Base-by-base conservation (phyloP, 2,329 filamentous ascomycete genomes). In the Waltergamsia citrina region DNA sequence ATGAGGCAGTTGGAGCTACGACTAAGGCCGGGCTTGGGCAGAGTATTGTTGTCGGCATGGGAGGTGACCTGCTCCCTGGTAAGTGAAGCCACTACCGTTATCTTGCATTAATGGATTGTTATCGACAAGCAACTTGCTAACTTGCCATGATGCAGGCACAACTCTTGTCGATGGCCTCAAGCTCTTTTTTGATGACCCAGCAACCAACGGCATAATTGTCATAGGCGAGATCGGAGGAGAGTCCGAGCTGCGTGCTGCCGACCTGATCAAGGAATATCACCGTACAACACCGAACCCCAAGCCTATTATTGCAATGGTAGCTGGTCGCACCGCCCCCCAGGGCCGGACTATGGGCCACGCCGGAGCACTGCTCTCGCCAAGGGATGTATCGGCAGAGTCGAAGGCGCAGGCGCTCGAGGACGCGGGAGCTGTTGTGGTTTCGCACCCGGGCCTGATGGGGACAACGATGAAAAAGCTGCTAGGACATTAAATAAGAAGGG, bases 31-130 rank as follows among this genome's bases (percentile, higher is more conserved):
- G 83, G 0, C 60, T 88, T 1, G 83, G 84, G 0, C 84, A 88
- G 53, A 85, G 80, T 47, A 60, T 87, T 7, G 83, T 81, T 27
- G 77, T 88, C 29, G 82, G 81, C 12, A 80, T 88, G 63, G 84
- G 84, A 3, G 84, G 84, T 3, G 84, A 88, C 48, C 67, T 82
- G 22, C 60, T 86, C 36, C 78, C 30, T 53, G 53, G 59, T n/a
- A 80, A 83, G 1, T 43, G 60, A 70, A 6, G 74, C 81, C 38
- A 86, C 81, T 0, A 67, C 81, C 40, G 81, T 76, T 4, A 82
- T 85, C 19, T n/a, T n/a, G n/a, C n/a, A 21, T 25, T 18, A 3
- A 11, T n/a, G n/a, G n/a, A 74, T 85, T 12, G 55, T 85, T 10
- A 75, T 85, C 16, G 81, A n/a, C n/a, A n/a, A 7, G 3, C 14